These are phyloP conservation scores for Diaporthe sp. DNA, from an alignment of 2,329 filamentous ascomycete species.

Conservation along the genomic window DNA sequence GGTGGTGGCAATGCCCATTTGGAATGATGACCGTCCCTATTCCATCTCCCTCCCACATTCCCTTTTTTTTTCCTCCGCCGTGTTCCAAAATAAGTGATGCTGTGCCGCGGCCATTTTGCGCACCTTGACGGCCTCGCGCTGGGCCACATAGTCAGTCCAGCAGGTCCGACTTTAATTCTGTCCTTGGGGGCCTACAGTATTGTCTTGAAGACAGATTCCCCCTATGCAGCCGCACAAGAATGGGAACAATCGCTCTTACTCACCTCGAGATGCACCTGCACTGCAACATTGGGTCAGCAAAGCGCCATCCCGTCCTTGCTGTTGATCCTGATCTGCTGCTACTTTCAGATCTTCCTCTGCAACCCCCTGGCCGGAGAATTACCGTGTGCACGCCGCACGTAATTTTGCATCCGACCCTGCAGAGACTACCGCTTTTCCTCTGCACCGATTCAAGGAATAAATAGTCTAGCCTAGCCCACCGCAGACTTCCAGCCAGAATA, in stretches of 20 bases:
- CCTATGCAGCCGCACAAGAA: conserved; percentile 10
- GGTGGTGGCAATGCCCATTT: neutral
- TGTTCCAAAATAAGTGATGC: conserved; percentile 17
- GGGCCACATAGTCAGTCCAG: neutral
- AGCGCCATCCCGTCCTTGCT: neutral
- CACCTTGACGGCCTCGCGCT: conserved; percentile 1
- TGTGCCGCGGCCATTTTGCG: conserved; percentile 2
- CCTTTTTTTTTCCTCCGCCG: neutral
- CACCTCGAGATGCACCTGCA: neutral
- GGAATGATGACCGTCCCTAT: conserved; percentile 9
- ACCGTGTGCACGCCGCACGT: conserved; percentile 4
- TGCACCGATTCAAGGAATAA: conserved; percentile 5
- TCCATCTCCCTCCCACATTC: neutral
- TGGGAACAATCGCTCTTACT: neutral
- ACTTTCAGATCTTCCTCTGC: neutral
- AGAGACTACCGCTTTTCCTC: neutral
- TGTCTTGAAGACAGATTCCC: neutral
- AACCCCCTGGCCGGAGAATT: conserved; percentile 18
- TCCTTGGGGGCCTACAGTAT: neutral
- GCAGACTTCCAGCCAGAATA: neutral
- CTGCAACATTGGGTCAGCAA: neutral
- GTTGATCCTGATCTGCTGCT: conserved; percentile 11
- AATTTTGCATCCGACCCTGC: neutral
- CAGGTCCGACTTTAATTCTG: conserved; percentile 2
- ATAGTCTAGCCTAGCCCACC: neutral